Base-by-base conservation (phyloP, 345 rosid species). In the Hibiscus syriacus region DNA sequence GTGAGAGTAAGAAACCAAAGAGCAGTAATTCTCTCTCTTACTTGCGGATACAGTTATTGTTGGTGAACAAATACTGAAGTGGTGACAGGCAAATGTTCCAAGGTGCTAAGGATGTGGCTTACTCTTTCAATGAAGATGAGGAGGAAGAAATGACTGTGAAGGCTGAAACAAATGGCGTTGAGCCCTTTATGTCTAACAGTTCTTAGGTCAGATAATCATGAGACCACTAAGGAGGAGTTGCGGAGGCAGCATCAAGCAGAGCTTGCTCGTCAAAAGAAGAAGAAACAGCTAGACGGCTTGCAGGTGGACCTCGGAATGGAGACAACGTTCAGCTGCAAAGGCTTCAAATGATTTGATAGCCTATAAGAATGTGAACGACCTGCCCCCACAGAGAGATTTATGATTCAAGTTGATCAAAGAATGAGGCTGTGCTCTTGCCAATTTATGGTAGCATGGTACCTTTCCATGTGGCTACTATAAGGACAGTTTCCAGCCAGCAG, bases 231-330 rank as follows among this genome's bases (percentile, higher is more conserved):
- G 77, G n/a, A n/a, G n/a, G 99, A 94, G 87, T 80, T 85, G 1
- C 76, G 99, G 66, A 84, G 95, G 80, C 97, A 87, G 92, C 99
- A 94, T 64, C 99, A 94, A 77, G 92, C 96, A 27, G 99, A 94
- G 72, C 89, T 94, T 72, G 97, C 96, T n/a, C 96, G 96, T 22
- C 92, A 91, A 82, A 91, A 94, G 80, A 94, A 90, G 96, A 91
- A 88, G 97, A 94, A 79, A 93, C 96, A 53, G 97, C 95, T 3
- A 73, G 97, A 70, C 77, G 97, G 64, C 97, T 94, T 79, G 95
- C 96, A 62, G 97, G 96, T 30, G 88, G 86, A 0, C 64, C 68
- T 16, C 85, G 87, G 48, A 62, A 78, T 1, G 90, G 87, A 72
- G 91, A 89, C 63, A 80, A 71, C n/a, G 91, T 11, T 69, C 81